These are phyloP conservation scores for Naegleria fowleri DNA, from an alignment of 208 protist species.

Conservation along the genomic window DNA sequence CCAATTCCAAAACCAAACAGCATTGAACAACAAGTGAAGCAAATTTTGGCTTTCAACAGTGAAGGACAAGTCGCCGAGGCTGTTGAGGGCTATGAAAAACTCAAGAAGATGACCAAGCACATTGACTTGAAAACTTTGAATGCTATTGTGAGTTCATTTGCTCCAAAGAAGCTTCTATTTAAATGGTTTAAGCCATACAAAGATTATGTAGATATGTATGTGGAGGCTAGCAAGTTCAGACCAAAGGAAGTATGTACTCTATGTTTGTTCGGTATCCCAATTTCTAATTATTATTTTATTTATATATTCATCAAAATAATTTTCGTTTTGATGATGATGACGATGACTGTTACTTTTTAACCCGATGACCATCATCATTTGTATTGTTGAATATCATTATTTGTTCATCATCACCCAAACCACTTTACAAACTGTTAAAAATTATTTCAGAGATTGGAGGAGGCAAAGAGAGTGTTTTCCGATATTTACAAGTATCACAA, in stretches of 20 bases:
- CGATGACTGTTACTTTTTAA: too few relatives aligned
- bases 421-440: not conserved
- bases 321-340: not conserved
- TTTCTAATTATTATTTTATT: not conserved
- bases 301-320: not conserved
- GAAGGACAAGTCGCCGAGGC: not conserved
- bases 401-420: not conserved
- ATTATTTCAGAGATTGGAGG: slow-evolving; percentile 6
- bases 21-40: not conserved
- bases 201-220: slow-evolving; percentile 27
- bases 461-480: not conserved
- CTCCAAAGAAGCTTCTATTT: slow-evolving; percentile 4
- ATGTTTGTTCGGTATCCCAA: not conserved
- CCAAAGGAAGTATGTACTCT: not conserved
- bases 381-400: not conserved
- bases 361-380: too few relatives aligned
- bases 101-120: not conserved
- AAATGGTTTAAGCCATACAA: slow-evolving; percentile 28
- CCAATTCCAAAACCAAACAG: not conserved
- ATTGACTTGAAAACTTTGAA: slow-evolving; percentile 5
- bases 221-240: slow-evolving; percentile 18
- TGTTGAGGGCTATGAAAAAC: not conserved
- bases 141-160: not conserved
- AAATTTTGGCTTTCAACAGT: not conserved
- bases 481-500: not conserved